Percentiles rank a stretch among this genome's conserved stretches.
phyloP scores from a whole-genome alignment of 352 stramenopile genomes.

The Pythium coloratum region DNA sequence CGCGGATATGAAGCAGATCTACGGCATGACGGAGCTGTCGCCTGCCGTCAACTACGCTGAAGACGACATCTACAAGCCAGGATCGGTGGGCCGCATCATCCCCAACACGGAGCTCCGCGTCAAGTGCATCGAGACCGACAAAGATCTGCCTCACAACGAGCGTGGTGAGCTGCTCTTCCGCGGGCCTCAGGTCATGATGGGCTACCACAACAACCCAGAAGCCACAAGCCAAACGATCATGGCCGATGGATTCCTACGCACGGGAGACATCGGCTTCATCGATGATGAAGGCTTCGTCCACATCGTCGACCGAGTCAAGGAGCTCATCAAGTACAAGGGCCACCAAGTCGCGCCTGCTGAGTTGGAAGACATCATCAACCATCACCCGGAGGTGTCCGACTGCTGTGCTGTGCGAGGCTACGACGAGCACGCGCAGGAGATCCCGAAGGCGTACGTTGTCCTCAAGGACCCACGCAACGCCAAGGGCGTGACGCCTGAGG shows the following conservation, averaged over 20 bases:
- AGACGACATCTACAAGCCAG: constrained; percentile 12
- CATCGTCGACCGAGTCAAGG: constrained; percentile 93
- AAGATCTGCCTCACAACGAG: constrained; percentile 32
- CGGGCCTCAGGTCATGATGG: constrained; percentile 33
- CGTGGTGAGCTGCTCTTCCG: constrained; percentile 74
- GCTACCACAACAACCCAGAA: constrained; percentile 87
- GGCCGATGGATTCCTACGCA: constrained; percentile 81
- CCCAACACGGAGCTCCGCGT: constrained; percentile 40
- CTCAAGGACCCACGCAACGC: constrained; percentile 39
- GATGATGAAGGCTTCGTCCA: constrained; percentile 93
- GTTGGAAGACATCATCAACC: constrained; percentile 90
- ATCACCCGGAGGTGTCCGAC: constrained; percentile 53
- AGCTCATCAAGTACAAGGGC: constrained; percentile 95
- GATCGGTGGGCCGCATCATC: constrained; percentile 28
- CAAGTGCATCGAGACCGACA: constrained; percentile 30
- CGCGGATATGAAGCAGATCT: constrained; percentile 37
- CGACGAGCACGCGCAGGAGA: constrained; percentile 69
- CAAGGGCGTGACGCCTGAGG: constrained; percentile 41
- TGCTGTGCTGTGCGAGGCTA: constrained; percentile 48
- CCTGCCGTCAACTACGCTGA: constrained; percentile 26
- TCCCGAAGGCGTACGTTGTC: constrained; percentile 92
- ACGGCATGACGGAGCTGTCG: constrained; percentile 47
- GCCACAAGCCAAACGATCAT: constrained; percentile 81
- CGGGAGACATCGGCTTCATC: constrained; percentile 90
- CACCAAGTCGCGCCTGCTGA: constrained; percentile 92